Evolutionary conservation across 2,329 filamentous ascomycete genomes (phyloP).

Genomic region (Blastomyces silverae): DNA sequence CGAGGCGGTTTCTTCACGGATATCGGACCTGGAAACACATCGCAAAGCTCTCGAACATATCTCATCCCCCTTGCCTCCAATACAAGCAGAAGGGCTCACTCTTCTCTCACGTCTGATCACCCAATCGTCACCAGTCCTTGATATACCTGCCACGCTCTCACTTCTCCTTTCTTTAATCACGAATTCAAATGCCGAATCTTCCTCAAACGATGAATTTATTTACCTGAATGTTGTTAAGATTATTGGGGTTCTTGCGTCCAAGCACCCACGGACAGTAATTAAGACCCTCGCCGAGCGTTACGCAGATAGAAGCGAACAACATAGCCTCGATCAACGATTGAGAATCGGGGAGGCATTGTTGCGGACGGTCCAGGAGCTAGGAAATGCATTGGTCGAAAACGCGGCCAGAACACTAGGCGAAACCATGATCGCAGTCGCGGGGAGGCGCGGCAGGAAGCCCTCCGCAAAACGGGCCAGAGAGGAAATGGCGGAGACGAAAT

Average conservation of each 20-base stretch:
- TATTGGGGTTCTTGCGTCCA: constrained; percentile 37
- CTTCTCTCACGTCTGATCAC: constrained; percentile 36
- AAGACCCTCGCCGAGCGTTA: constrained; percentile 39
- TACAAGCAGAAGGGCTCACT: constrained; percentile 41
- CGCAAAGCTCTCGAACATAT: constrained; percentile 38
- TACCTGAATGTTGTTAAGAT: constrained; percentile 41
- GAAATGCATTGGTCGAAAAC: constrained; percentile 34
- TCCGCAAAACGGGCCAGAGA: constrained; percentile 31
- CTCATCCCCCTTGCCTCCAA: constrained; percentile 36
- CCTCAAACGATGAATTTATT: constrained; percentile 38
- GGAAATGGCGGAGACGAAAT: constrained; percentile 27
- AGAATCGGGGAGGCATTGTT: constrained; percentile 39
- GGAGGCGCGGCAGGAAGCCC: constrained; percentile 35
- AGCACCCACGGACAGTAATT: constrained; percentile 38
- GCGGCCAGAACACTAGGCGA: constrained; percentile 36
- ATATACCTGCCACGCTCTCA: constrained; percentile 39
- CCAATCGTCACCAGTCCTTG: constrained; percentile 39
- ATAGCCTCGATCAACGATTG: constrained; percentile 36
- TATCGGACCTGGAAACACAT: constrained; percentile 37
- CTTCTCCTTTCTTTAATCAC: constrained; percentile 38
- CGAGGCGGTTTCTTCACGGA: constrained; percentile 24
- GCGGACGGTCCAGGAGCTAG: constrained; percentile 39
- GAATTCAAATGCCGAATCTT: constrained; percentile 32
- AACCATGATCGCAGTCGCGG: constrained; percentile 36
- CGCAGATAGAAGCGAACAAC: constrained; percentile 34